Base-by-base conservation (phyloP, 345 rosid species). In the Gossypium raimondii region DNA sequence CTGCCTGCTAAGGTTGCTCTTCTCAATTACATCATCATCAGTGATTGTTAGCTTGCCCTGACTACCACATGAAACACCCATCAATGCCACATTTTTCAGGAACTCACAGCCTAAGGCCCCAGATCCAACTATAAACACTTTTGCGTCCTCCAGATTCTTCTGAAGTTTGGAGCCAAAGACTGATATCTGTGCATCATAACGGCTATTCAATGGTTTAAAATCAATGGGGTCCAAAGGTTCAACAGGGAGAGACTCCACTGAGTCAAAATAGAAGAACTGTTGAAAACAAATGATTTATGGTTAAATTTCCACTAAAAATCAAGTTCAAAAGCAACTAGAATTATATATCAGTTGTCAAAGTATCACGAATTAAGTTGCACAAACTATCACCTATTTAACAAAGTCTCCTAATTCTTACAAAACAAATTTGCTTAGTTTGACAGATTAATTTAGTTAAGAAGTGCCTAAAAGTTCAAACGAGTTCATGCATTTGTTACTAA, bases 241-340 rank as follows among this genome's bases (percentile, higher is more conserved):
- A 67, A 18, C 18, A 67, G 71, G 71, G 48, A 67, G 71, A 12
- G 71, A 67, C 56, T 67, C 71, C 38, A 67, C 41, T 9, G 56
- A 67, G 56, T 47, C 71, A 67, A 67, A 67, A 47, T 67, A 67
- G 55, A 67, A 67, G 71, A 67, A 67, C 56, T 67, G 71, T 67
- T 12, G 7, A 47, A 67, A 45, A 64, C 50, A 47, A 47, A 67
- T 47, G 71, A 47, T 45, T 18, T 13, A 3, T 20, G 55, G 34
- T 67, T 67, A 67, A 7, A 22, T 11, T 11, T 65, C 29, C 2
- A 6, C 52, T 44, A 65, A 18, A 11, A 65, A 10, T 65, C 5
- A 9, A 38, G 24, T 43, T 18, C 24, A 43, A 43, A 43, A 64
- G 25, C 50, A 65, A 9, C 12, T 51, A 65, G 51, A 41, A 63